Base-by-base conservation (phyloP, 2,329 filamentous ascomycete genomes). In the Ceratocystis ficicola region DNA sequence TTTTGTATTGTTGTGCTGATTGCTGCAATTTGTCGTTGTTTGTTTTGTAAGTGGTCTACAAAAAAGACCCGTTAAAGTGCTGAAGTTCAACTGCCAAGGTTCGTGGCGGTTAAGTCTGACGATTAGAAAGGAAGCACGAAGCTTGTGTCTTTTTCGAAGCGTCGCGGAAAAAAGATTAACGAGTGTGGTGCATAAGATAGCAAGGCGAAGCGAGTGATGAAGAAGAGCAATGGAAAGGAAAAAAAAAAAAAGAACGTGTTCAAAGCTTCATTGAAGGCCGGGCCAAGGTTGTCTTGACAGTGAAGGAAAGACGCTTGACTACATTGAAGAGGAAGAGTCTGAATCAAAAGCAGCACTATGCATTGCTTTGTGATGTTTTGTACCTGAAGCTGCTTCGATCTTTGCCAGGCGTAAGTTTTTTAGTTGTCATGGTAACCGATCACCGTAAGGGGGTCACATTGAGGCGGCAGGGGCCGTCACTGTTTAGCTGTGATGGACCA, bases 231-330 rank as follows among this genome's bases (percentile, higher is more conserved):
- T 4, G 15, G 3, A 41, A 41, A 59, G 36, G 1, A 36, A 15
- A 22, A 32, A 32, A 36, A 36, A 3, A 2, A n/a, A 59, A 32
- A 30, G 52, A 59, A 36, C 15, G 55, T 32, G 28, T 59, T 59
- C 55, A 59, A 59, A 59, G 55, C 55, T 59, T 59, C 55, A 17
- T 59, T 36, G 28, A n/a, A 52, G 20, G 48, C 20, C 48, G 28
- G 22, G 36, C 36, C 4, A 41, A 10, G n/a, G n/a, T 50, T 8
- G n/a, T 50, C 46, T 50, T 50, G n/a, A 20, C 25, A 20, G 30
- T 28, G 8, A 10, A 59, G 28, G n/a, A 25, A 36, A 7, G n/a
- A 59, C 30, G 55, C 28, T 28, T 17, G 15, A 20, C 55, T 59
- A 17, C 55, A 59, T 36, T 20, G 1, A 20, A 36, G 28, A 52